Percentiles rank a stretch among this genome's conserved stretches.
These are phyloP conservation scores for Rhynchospora breviuscula DNA, from an alignment of 176 grass and related monocot genomes.

Conservation along the genomic window DNA sequence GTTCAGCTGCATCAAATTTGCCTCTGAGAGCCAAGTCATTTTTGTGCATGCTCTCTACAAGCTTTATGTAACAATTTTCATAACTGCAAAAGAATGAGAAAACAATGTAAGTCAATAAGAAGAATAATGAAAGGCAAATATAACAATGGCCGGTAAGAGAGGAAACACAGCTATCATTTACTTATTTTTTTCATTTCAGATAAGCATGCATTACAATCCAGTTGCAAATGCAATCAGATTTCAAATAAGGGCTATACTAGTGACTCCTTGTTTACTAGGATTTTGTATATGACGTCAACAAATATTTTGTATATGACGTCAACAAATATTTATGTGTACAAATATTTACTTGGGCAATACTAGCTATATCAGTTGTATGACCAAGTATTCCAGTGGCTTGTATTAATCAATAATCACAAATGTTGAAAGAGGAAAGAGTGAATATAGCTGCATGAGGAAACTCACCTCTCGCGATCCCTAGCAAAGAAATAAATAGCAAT, in stretches of 20 bases:
- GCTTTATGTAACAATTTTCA: conserved; percentile 76
- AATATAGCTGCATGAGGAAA: conserved; percentile 5
- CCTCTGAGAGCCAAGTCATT: conserved; percentile 81
- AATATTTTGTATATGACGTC: neutral
- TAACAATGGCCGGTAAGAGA: neutral
- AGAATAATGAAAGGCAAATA: neutral
- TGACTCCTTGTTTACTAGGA: neutral
- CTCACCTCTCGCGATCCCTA: conserved; percentile 69
- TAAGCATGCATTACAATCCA: neutral
- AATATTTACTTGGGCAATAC: neutral
- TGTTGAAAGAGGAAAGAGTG: neutral
- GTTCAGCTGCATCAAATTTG: conserved; percentile 59
- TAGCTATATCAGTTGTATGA: neutral
- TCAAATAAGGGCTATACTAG: neutral
- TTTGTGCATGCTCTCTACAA: conserved; percentile 76
- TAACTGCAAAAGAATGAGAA: conserved; percentile 44
- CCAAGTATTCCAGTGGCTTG: neutral
- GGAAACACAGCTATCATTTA: conserved; percentile 6
- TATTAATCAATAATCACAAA: neutral
- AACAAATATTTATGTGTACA: neutral
- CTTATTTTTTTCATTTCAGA: neutral
- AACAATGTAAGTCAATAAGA: neutral
- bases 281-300: neutral
- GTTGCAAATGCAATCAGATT: neutral
- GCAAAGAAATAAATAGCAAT: conserved; percentile 97